Evolutionary conservation across 2,329 filamentous ascomycete species (phyloP).

Genomic region (Blumeria hordei): DNA sequence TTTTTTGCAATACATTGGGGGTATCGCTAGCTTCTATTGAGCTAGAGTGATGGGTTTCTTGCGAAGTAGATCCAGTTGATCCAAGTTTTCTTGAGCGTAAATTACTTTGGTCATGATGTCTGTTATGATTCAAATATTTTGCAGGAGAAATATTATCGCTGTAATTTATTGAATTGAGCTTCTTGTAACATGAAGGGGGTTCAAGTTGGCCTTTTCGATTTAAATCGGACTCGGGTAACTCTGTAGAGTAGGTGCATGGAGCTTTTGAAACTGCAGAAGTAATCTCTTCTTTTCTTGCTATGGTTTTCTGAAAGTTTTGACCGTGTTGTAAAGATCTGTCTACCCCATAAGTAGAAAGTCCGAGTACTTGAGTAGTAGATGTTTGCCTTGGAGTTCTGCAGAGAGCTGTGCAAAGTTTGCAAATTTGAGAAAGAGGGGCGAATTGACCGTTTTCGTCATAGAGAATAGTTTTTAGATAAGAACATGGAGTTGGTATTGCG

Average conservation of each 20-base stretch:
- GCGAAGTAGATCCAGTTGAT: constrained; percentile 26
- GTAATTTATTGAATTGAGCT: constrained; percentile 24
- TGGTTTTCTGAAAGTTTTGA: background rate
- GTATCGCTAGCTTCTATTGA: constrained; percentile 19
- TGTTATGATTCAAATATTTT: constrained; percentile 71
- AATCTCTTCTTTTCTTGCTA: background rate
- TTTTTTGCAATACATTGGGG: constrained; percentile 65
- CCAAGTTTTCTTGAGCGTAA: constrained; percentile 48
- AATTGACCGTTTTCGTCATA: constrained; percentile 62
- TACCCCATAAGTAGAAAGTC: constrained; percentile 9
- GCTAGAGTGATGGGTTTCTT: constrained; percentile 19
- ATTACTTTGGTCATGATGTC: constrained; percentile 60
- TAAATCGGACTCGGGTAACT: constrained; percentile 40
- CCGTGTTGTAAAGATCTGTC: background rate
- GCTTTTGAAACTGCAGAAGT: background rate
- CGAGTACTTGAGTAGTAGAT: constrained; percentile 15
- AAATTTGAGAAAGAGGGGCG: constrained; percentile 50
- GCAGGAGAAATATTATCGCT: constrained; percentile 41
- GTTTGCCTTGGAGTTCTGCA: constrained; percentile 19
- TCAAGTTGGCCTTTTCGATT: constrained; percentile 20
- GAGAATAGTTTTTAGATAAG: constrained; percentile 64
- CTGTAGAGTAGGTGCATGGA: constrained; percentile 31
- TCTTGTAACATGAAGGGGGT: too few relatives aligned
- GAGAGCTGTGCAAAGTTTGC: constrained; percentile 29
- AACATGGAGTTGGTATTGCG: constrained; percentile 53